Conservation (phyloP, 2,329 filamentous ascomycete species). For the Myriosclerotinia curreyana region DNA sequence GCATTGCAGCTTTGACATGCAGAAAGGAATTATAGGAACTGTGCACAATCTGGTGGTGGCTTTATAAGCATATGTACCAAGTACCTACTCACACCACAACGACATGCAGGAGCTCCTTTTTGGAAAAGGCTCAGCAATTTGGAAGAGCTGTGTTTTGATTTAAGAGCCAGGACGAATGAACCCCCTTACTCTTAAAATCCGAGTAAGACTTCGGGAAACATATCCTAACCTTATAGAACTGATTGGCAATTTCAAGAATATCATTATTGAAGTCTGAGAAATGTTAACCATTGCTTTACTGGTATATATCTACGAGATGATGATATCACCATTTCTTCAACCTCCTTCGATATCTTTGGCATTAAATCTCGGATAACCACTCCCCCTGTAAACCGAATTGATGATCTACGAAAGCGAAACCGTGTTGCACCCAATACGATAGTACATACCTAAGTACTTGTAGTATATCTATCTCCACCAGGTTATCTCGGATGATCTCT, state of each 20-base stretch:
- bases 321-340: slow-evolving; percentile 10
- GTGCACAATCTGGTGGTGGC: slow-evolving; percentile 8
- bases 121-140: neutral
- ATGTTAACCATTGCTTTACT: neutral
- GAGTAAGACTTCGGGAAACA: neutral
- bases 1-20: slow-evolving; percentile 4
- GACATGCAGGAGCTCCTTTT: slow-evolving; percentile 12
- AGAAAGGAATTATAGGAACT: neutral
- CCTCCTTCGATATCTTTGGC: slow-evolving; percentile 9
- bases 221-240: neutral
- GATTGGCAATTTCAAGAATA: slow-evolving; percentile 11
- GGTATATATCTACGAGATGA: neutral
- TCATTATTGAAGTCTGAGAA: neutral
- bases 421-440: slow-evolving; percentile 4
- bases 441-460: no score
- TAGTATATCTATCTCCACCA: slow-evolving; percentile 7
- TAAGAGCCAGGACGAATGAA: neutral
- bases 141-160: neutral
- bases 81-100: neutral
- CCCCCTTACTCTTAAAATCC: neutral
- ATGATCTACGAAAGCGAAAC: slow-evolving; percentile 10
- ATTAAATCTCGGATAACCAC: slow-evolving; percentile 11
- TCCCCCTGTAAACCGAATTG: neutral
- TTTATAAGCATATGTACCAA: neutral
- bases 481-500: slow-evolving; percentile 11